A percentile compares a stretch with the other conserved stretches of the same genome.
phyloP scores from a whole-genome alignment of 495 filamentous ascomycete genomes.

The Podospora pseudopauciseta region DNA sequence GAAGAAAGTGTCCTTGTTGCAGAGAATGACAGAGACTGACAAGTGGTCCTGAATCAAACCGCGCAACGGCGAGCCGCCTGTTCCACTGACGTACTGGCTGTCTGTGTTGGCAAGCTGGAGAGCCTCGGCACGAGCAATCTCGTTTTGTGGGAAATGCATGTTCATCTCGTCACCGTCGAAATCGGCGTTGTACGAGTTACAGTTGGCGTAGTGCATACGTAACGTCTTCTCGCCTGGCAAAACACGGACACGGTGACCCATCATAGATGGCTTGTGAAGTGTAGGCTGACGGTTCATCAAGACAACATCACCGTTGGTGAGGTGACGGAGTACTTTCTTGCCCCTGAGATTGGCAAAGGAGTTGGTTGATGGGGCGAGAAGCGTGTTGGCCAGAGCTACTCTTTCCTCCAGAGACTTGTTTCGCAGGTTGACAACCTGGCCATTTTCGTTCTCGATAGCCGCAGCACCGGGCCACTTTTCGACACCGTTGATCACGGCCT shows the following conservation, averaged over 20 bases:
- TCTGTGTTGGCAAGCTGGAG: conserved; percentile 91
- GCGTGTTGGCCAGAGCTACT: conserved; percentile 80
- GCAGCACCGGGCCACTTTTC: conserved; percentile 93
- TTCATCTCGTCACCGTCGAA: conserved; percentile 99
- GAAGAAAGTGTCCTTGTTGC: conserved; percentile 90
- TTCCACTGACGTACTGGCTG: conserved; percentile 92
- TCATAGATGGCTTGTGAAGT: conserved; percentile 98
- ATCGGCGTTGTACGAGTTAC: conserved; percentile 99
- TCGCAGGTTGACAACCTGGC: conserved; percentile 81
- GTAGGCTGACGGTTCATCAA: conserved; percentile 99
- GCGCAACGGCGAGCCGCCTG: conserved; percentile 88
- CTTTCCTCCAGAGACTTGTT: conserved; percentile 83
- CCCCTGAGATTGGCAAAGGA: conserved; percentile 72
- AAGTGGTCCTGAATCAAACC: conserved; percentile 99
- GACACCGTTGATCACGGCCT: conserved; percentile 92
- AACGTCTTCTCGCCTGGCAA: conserved; percentile 93
- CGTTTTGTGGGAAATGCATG: conserved; percentile 99
- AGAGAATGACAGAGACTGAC: conserved; percentile 86
- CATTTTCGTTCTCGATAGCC: conserved; percentile 92
- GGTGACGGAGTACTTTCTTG: conserved; percentile 95
- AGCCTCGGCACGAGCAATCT: conserved; percentile 87
- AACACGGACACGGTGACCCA: conserved; percentile 92
- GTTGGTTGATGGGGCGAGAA: conserved; percentile 81
- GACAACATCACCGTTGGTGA: conserved; percentile 93
- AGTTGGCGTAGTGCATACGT: conserved; percentile 99